These are phyloP conservation scores for Schizosaccharomyces cryophilus DNA, from an alignment of 805 yeast genomes.

Conservation along the genomic window DNA sequence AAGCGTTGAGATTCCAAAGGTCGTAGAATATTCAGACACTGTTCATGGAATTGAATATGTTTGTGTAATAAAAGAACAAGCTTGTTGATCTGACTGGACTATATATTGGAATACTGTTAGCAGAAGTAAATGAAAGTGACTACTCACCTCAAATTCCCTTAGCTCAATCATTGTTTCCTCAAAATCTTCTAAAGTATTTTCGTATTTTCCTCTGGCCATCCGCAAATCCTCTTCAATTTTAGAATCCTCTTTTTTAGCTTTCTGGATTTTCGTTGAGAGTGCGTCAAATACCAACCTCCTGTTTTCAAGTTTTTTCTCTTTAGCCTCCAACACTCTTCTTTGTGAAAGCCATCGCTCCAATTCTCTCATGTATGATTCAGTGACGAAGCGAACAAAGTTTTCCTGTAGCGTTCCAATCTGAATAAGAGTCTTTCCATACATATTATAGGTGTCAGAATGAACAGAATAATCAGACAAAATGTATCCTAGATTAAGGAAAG, in stretches of 20 bases:
- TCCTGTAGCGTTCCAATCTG: neutral
- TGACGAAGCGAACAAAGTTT: neutral
- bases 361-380: neutral
- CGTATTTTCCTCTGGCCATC: slow-evolving; percentile 10
- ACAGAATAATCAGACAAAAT: neutral
- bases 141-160: slow-evolving; percentile 3
- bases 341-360: neutral
- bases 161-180: slow-evolving; percentile 8
- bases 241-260: slow-evolving; percentile 10
- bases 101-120: neutral
- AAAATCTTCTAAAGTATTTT: slow-evolving; percentile 11
- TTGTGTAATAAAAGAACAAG: neutral
- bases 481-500: neutral
- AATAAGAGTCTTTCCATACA: neutral
- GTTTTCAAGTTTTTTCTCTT: slow-evolving; percentile 8
- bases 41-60: neutral
- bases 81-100: neutral
- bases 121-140: neutral
- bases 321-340: neutral
- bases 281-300: slow-evolving; percentile 11
- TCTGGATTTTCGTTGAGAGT: slow-evolving; percentile 9
- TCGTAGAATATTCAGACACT: neutral
- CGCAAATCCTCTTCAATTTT: slow-evolving; percentile 11
- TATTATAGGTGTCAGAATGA: neutral
- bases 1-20: neutral